phyloP scores from a whole-genome alignment of 208 protist genomes.

The Trichomonas vaginalis region DNA sequence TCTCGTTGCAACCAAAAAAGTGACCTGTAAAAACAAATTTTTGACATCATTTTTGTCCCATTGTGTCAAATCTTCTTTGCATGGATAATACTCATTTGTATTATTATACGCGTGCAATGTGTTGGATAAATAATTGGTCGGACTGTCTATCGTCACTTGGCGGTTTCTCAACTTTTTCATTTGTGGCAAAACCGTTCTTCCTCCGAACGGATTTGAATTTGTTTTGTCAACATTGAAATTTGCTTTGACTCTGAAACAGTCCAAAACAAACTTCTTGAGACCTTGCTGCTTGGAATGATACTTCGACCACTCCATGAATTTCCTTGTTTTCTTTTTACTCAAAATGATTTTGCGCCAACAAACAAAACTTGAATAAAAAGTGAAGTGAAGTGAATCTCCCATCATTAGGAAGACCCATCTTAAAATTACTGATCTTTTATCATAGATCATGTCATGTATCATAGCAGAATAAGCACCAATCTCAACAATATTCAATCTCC shows the following conservation, averaged over 20 bases:
- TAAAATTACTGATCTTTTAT: neutral
- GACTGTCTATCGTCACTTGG: neutral
- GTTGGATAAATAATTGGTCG: neutral
- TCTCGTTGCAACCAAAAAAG: neutral
- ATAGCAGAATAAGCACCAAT: neutral
- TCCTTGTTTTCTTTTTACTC: neutral
- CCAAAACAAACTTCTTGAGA: neutral
- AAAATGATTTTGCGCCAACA: neutral
- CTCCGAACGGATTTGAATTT: neutral
- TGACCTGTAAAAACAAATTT: neutral
- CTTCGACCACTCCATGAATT: neutral
- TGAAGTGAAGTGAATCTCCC: neutral
- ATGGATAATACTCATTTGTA: neutral
- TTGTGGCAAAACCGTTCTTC: neutral
- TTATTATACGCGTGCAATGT: neutral
- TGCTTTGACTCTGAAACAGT: neutral
- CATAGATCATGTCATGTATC: neutral
- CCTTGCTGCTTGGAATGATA: neutral
- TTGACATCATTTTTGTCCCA: neutral
- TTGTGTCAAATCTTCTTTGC: neutral
- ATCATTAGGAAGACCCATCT: neutral
- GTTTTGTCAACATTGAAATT: neutral
- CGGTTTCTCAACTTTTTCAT: neutral
- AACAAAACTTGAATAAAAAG: neutral
- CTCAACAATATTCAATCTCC: neutral